Percentiles rank a stretch among this genome's conserved stretches.
Conservation (phyloP, 345 rosid species). For the Eucalyptus sp. region DNA sequence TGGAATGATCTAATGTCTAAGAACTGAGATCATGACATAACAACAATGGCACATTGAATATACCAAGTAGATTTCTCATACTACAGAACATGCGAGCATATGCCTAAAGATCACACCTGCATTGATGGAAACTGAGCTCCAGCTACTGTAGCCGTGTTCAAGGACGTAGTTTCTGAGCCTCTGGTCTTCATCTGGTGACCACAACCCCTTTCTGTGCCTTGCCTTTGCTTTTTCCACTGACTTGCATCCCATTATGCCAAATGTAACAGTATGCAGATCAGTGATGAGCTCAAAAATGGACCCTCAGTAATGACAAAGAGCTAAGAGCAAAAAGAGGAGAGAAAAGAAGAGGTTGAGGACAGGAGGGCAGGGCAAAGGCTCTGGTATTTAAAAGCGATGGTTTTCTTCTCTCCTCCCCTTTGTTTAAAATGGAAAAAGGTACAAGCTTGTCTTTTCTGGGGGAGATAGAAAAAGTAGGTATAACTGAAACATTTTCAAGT, state of each 20-base stretch:
- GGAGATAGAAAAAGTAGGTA: background rate
- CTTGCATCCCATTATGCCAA: constrained; percentile 23
- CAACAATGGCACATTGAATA: background rate
- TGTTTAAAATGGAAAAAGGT: background rate
- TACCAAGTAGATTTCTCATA: background rate
- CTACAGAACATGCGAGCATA: background rate
- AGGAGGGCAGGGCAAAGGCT: background rate
- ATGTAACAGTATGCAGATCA: background rate
- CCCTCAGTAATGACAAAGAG: background rate
- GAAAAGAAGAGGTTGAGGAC: background rate
- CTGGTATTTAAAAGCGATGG: background rate
- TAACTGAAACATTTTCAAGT: background rate
- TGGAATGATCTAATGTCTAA: background rate
- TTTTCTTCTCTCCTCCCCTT: background rate
- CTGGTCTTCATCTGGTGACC: constrained; percentile 98
- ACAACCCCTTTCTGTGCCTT: constrained; percentile 75
- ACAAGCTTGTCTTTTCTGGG: background rate
- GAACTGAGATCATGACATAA: background rate
- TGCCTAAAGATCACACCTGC: constrained; percentile 40
- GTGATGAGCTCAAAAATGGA: background rate
- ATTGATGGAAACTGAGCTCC: constrained; percentile 81
- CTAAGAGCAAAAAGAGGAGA: background rate
- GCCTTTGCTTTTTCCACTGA: constrained; percentile 40
- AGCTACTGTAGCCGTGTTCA: constrained; percentile 68
- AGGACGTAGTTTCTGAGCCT: constrained; percentile 51